Base-by-base conservation (phyloP, 495 filamentous ascomycete species). In the Cetradonia linearis region DNA sequence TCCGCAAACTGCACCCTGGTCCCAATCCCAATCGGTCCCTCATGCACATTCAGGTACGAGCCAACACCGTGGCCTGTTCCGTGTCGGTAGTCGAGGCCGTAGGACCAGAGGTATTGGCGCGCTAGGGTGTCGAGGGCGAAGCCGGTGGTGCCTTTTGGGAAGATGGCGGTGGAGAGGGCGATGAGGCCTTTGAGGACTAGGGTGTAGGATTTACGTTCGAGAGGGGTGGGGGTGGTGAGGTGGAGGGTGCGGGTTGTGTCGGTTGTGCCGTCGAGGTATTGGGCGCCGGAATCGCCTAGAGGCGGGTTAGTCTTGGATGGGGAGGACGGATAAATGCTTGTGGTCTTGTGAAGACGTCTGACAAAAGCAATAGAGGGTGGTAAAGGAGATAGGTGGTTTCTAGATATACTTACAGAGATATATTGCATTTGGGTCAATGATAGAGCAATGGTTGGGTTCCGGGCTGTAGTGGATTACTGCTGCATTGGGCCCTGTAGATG, bases 401-500 rank as follows among this genome's bases (percentile, higher is more conserved):
- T 2, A 13, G 25, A 2, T 16, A 5, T 25, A 46, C 42, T 46
- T 46, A 46, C 94, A 99, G 40, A 99, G 83, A 68, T 97, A 99
- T 59, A 99, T 83, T 18, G 83, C 83, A 27, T 83, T 83, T 7
- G 91, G 90, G 64, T 99, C 91, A 64, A 99, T 88, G 44, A 80
- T 78, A 40, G 89, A 78, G 73, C 94, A 97, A 62, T 76, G 82
- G 55, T 88, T 89, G 56, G 79, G 80, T 66, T 95, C 87, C 0
- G 94, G 94, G 67, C 90, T 92, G 75, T 99, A 99, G 71, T 99
- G 94, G 50, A 99, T 97, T 20, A 99, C 83, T 3, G 94, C 94
- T 37, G 91, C 93, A 74, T 99, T 97, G 25, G 93, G 74, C 6
- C 94, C 94, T 1, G 89, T 95, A 0, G 91, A 94, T 13, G 93